Percentiles rank a stretch among this genome's conserved stretches.
These are phyloP conservation scores for Dujonia santamariae DNA, from an alignment of 1,139 yeast species.

Conservation along the genomic window DNA sequence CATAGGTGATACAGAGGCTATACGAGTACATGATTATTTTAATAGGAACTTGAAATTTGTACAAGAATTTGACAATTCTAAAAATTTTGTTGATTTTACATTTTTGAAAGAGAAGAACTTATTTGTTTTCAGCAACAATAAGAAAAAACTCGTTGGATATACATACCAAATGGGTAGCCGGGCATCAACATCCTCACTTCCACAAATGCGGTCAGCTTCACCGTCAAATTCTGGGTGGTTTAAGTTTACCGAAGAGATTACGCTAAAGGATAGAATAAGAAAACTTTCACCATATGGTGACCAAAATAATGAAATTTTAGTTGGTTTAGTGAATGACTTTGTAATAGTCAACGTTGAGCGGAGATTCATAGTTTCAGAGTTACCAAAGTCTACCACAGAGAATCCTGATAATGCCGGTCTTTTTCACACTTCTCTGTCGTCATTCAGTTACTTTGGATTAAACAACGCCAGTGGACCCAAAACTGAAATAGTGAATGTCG, in stretches of 20 bases:
- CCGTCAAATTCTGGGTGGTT: not conserved
- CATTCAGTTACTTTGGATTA: constrained; percentile 30
- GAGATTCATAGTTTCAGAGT: constrained; percentile 16
- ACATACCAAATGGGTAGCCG: not conserved
- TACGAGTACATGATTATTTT: constrained; percentile 32
- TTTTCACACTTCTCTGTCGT: constrained; percentile 18
- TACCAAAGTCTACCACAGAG: constrained; percentile 10
- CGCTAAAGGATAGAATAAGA: constrained; percentile 29
- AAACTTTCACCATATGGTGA: constrained; percentile 14
- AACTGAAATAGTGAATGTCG: constrained; percentile 2
- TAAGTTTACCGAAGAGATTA: constrained; percentile 18
- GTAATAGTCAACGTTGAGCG: constrained; percentile 22
- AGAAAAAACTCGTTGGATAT: constrained; percentile 7
- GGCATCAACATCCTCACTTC: not conserved
- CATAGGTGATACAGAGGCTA: constrained; percentile 22
- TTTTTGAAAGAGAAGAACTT: constrained; percentile 21
- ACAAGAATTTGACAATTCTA: constrained; percentile 27
- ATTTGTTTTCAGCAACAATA: constrained; percentile 31
- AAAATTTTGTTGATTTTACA: constrained; percentile 14
- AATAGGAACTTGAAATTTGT: constrained; percentile 35
- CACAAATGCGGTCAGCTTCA: not conserved
- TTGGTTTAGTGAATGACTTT: constrained; percentile 27
- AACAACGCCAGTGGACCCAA: constrained; percentile 5
- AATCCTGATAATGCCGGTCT: constrained; percentile 14
- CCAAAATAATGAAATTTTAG: constrained; percentile 17